These are phyloP conservation scores for Dryas octopetala DNA, from an alignment of 306 rosid genomes.

Conservation along the genomic window DNA sequence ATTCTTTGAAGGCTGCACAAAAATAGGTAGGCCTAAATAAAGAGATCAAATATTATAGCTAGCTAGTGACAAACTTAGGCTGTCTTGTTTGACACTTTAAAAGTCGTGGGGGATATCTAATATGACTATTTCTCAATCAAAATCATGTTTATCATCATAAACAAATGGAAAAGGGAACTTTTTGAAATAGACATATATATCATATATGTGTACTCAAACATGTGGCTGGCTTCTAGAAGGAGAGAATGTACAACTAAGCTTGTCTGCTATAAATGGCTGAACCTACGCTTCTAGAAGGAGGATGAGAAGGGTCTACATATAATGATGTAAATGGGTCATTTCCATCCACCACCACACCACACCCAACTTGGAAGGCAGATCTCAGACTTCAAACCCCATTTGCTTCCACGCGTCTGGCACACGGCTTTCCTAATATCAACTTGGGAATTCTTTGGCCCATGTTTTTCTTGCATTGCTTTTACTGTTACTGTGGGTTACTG, in stretches of 20 bases:
- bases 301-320: too few species aligned
- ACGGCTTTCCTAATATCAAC: not conserved
- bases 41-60: not conserved
- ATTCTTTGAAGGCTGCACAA: not conserved
- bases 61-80: not conserved
- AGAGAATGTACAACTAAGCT: not conserved
- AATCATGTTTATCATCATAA: not conserved
- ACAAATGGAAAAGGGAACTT: not conserved
- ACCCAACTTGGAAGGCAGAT: not conserved
- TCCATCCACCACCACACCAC: too few species aligned
- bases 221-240: slow-evolving; percentile 20
- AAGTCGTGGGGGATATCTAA: slow-evolving; percentile 4
- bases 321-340: too few species aligned
- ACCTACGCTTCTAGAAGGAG: slow-evolving; percentile 17
- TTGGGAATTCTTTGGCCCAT: not conserved
- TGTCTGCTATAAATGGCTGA: slow-evolving; percentile 5
- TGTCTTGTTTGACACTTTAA: not conserved
- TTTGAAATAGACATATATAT: not conserved
- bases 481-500: not conserved
- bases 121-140: not conserved
- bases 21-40: not conserved
- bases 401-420: slow-evolving; percentile 5
- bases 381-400: not conserved
- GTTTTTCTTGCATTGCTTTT: not conserved
- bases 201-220: not conserved